Conservation (phyloP, 2,329 filamentous ascomycete species). For the Chalaropsis thielavioides region DNA sequence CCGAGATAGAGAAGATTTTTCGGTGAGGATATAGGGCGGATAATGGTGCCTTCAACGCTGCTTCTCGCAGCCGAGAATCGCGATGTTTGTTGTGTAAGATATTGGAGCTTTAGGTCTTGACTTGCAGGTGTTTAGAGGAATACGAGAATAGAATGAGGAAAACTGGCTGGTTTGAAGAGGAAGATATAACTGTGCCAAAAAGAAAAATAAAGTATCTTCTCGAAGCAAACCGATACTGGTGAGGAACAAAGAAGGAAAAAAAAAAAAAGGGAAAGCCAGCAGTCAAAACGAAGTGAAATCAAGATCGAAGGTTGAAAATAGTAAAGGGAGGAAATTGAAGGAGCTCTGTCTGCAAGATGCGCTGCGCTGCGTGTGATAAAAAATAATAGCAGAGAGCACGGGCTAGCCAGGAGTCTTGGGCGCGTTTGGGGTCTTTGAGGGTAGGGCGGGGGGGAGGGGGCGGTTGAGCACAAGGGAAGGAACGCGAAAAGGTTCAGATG, state of each 20-base stretch:
- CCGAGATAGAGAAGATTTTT: neutral
- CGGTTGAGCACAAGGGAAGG: neutral
- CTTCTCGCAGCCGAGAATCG: neutral
- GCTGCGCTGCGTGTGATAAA: constrained; percentile 1
- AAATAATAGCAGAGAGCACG: neutral
- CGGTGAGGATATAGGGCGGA: neutral
- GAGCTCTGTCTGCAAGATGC: neutral
- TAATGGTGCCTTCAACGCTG: neutral
- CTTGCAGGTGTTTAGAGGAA: neutral
- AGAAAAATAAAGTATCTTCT: neutral
- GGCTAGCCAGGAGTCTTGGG: neutral
- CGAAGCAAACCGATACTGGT: neutral
- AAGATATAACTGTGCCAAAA: neutral
- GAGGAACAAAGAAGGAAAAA: neutral
- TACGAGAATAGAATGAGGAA: neutral
- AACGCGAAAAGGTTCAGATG: neutral
- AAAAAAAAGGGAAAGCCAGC: neutral
- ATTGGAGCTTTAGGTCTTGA: neutral
- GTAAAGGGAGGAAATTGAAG: constrained; percentile 6
- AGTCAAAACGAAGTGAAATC: neutral
- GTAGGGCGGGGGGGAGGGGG: neutral
- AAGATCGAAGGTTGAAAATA: neutral
- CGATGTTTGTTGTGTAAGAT: neutral
- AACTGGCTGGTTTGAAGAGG: neutral
- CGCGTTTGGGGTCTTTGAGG: neutral